Percentiles rank a stretch among this genome's conserved stretches.
Evolutionary conservation across 306 rosid genomes (phyloP).

Genomic region (Pterocarpus macrocarpus): DNA sequence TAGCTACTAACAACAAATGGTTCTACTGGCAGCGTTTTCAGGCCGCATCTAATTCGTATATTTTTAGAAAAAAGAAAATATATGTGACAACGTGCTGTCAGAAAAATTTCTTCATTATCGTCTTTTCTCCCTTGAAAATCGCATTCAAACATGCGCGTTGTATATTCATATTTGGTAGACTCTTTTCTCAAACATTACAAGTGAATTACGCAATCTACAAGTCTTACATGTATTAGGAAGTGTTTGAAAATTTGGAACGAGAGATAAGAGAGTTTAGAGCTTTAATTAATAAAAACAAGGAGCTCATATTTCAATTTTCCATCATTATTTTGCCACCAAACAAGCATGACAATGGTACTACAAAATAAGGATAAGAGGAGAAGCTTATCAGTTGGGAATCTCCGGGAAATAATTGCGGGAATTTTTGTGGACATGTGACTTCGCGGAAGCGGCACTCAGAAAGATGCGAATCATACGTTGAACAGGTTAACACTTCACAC

Average conservation of each 20-base stretch:
- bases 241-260: background rate
- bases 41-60: too few species aligned
- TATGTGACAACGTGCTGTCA: too few species aligned
- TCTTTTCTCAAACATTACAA: background rate
- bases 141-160: background rate
- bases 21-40: background rate
- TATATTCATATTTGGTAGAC: background rate
- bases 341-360: background rate
- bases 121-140: background rate
- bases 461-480: constrained; percentile 15
- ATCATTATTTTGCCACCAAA: background rate
- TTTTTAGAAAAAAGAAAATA: background rate
- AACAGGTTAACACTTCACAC: background rate
- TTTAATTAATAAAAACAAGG: background rate
- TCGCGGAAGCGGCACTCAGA: constrained; percentile 5
- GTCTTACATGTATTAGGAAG: background rate
- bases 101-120: background rate
- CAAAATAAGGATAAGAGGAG: background rate
- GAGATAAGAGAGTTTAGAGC: background rate
- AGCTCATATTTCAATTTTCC: background rate
- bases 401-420: background rate
- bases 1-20: background rate
- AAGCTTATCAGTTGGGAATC: constrained; percentile 33
- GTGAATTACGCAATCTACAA: background rate
- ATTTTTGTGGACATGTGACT: constrained; percentile 9